Evolutionary conservation across 2,329 filamentous ascomycete genomes (phyloP).

Genomic region (Colletotrichum costaricense): DNA sequence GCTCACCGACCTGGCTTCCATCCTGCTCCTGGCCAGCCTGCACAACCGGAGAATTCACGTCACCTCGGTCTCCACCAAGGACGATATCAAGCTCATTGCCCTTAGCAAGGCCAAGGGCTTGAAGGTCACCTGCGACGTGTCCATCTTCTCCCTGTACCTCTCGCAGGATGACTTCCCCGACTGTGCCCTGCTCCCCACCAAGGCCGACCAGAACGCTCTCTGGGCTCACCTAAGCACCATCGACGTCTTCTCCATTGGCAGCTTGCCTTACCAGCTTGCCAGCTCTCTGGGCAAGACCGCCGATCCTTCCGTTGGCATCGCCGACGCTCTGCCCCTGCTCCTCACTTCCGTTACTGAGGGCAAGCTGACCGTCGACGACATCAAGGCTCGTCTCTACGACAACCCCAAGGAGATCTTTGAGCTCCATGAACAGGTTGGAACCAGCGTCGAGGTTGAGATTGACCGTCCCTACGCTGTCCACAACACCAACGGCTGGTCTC

Average conservation of each 20-base stretch:
- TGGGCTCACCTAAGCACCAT: constrained; percentile 81
- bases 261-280: constrained; percentile 81
- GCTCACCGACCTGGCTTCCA: constrained; percentile 83
- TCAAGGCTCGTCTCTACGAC: constrained; percentile 77
- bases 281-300: constrained; percentile 62
- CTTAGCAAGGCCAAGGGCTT: constrained; percentile 85
- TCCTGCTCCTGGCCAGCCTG: constrained; percentile 80
- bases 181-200: constrained; percentile 74
- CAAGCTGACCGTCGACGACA: constrained; percentile 78
- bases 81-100: constrained; percentile 81
- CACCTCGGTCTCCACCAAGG: constrained; percentile 83
- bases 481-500: constrained; percentile 70
- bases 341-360: constrained; percentile 82
- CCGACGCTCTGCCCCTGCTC: constrained; percentile 79
- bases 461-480: constrained; percentile 75
- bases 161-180: constrained; percentile 77
- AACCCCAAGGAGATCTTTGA: constrained; percentile 87
- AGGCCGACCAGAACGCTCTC: constrained; percentile 76
- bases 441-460: constrained; percentile 79
- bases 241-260: constrained; percentile 84
- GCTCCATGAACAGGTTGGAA: constrained; percentile 81
- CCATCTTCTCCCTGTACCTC: constrained; percentile 82
- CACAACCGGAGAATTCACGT: constrained; percentile 84
- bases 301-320: constrained; percentile 74
- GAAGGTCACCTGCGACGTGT: constrained; percentile 84